Base-by-base conservation (phyloP, 257 asterid genomes). In the Gardenia jasminoides region DNA sequence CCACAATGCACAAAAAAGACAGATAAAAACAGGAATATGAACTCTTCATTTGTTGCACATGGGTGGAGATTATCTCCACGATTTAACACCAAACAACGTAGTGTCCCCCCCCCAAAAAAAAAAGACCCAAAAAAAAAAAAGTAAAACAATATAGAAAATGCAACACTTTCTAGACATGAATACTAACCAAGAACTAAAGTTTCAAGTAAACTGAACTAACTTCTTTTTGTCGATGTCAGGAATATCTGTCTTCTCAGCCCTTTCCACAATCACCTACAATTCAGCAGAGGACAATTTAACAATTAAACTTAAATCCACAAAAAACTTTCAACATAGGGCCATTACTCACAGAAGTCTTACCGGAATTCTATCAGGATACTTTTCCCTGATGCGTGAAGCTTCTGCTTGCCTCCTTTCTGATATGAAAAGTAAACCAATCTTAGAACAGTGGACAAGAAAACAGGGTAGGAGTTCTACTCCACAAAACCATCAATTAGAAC, bases 181-280 rank as follows among this genome's bases (percentile, higher is more conserved):
- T 65, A 20, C 43, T 28, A 67, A 44, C n/a, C 36, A 68, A 4
- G 43, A 39, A 43, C 15, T 44, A 20, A 20, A 50, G 65, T 16
- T 12, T 20, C 16, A 9, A 1, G 44, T 0, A 78, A 12, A 69
- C 8, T 6, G 48, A 39, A 75, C 89, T 86, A 19, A 84, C 89
- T 86, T 84, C 69, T 86, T 86, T 78, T 86, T 84, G 79, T 86
- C 89, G 70, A 86, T 86, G 78, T 84, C 86, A 9, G 88, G 89
- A 66, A 86, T 82, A 44, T 86, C 86, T 20, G 86, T 86, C 52
- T 70, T 82, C 67, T 82, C 89, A 15, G 89, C 86, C 72, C 82
- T 86, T 73, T 86, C 89, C 24, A 86, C 88, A 22, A 85, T 86
- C 22, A 86, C 89, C 89, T 86, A 26, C 64, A 83, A 43, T 43